Conservation (phyloP, 2,329 filamentous ascomycete species). For the Helotiales sp. region DNA sequence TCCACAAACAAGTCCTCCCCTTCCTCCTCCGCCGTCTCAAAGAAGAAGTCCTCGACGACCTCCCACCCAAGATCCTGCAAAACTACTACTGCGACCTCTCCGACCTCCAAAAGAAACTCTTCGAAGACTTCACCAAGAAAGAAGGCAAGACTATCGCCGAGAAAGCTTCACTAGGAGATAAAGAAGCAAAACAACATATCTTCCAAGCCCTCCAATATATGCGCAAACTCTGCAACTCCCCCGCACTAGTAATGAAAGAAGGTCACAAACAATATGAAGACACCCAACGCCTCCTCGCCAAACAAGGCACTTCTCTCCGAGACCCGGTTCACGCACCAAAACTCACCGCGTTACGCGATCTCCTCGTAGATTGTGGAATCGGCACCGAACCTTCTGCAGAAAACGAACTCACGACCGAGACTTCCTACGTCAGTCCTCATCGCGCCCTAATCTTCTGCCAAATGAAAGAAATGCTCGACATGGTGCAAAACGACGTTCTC, state of each 20-base stretch:
- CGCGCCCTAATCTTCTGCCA: constrained; percentile 97
- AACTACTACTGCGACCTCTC: constrained; percentile 99
- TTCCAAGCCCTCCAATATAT: constrained; percentile 99
- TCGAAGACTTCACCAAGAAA: constrained; percentile 94
- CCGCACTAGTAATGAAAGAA: constrained; percentile 93
- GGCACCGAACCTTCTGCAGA: constrained; percentile 62
- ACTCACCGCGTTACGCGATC: constrained; percentile 82
- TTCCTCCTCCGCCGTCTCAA: constrained; percentile 96
- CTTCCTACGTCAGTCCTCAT: constrained; percentile 89
- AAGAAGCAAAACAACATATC: constrained; percentile 95
- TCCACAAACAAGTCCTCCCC: constrained; percentile 96
- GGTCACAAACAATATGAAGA: constrained; percentile 88
- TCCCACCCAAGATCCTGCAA: constrained; percentile 96
- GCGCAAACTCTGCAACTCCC: constrained; percentile 98
- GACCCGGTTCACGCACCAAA: constrained; percentile 91
- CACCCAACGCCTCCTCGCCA: constrained; percentile 76
- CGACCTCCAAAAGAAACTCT: constrained; percentile 90
- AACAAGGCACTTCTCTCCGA: constrained; percentile 77
- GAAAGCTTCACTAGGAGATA: constrained; percentile 81
- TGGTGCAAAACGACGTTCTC: constrained; percentile 93
- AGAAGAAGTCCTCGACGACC: constrained; percentile 93
- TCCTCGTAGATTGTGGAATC: constrained; percentile 98
- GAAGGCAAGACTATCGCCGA: constrained; percentile 86
- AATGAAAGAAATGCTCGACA: constrained; percentile 99
- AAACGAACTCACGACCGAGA: constrained; percentile 55